Conservation (phyloP, 2,329 filamentous ascomycete genomes). For the Ceratocystis destructans region DNA sequence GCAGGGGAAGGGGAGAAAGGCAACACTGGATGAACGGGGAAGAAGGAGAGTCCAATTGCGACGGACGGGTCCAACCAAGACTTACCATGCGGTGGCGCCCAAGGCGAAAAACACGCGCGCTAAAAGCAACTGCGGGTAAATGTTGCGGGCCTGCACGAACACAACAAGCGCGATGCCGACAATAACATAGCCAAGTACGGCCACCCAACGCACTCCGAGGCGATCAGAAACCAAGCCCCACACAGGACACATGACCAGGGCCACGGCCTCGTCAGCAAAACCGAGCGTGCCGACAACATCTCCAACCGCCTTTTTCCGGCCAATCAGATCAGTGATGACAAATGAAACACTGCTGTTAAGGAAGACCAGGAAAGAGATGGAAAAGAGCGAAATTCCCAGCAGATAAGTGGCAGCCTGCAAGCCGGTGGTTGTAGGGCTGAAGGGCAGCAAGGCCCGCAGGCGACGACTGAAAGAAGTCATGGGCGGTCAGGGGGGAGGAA, state of each 20-base stretch:
- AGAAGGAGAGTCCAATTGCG: not conserved
- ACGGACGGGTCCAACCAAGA: not conserved
- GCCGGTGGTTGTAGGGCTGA: conserved; percentile 45
- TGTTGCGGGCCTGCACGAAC: conserved; percentile 72
- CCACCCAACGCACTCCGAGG: conserved; percentile 58
- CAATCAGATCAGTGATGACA: conserved; percentile 70
- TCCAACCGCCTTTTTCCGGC: conserved; percentile 57
- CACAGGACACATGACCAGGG: conserved; percentile 62
- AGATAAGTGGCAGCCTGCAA: conserved; percentile 61
- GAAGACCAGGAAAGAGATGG: conserved; percentile 80
- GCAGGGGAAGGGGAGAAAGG: not conserved
- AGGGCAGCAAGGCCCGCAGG: conserved; percentile 36
- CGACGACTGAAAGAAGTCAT: conserved; percentile 28
- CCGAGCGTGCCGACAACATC: conserved; percentile 73
- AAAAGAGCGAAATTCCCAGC: conserved; percentile 69
- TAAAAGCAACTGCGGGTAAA: conserved; percentile 79
- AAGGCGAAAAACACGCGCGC: conserved; percentile 78
- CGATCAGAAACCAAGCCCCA: conserved; percentile 71
- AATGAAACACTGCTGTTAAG: conserved; percentile 75
- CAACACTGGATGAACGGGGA: not conserved
- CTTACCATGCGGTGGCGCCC: conserved; percentile 75
- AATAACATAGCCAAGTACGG: conserved; percentile 66
- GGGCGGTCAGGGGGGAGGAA: not conserved
- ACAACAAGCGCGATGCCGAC: conserved; percentile 64
- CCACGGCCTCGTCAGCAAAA: conserved; percentile 72